Conservation (phyloP, 768 basidiomycete species). For the Austroboletus festivus region DNA sequence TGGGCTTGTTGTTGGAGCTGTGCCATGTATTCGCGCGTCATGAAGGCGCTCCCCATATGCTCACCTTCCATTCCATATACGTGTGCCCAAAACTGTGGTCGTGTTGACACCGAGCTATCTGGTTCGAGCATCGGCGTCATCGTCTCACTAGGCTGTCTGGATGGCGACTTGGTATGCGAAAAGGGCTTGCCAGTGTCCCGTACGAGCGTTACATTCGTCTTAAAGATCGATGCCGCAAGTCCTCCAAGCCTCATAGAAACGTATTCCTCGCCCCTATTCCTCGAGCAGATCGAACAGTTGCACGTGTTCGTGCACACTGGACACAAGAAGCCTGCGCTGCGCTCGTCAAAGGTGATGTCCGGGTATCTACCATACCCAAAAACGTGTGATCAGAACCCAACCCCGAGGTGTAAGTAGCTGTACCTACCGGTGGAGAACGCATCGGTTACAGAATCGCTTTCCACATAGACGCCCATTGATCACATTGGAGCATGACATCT, state of each 20-base stretch:
- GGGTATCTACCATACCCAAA: conserved; percentile 34
- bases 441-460: conserved; percentile 35
- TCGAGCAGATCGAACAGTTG: conserved; percentile 46
- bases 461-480: conserved; percentile 23
- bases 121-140: conserved; percentile 7
- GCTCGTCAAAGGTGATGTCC: conserved; percentile 34
- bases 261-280: conserved; percentile 46
- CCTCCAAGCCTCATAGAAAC: conserved; percentile 31
- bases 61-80: conserved; percentile 32
- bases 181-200: conserved; percentile 8
- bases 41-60: conserved; percentile 26
- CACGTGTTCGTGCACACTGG: conserved; percentile 45
- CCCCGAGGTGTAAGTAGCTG: not conserved
- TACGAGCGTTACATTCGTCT: conserved; percentile 23
- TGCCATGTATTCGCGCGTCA: conserved; percentile 10
- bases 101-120: not conserved
- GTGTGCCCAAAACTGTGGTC: conserved; percentile 32
- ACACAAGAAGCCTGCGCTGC: conserved; percentile 36
- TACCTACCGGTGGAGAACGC: conserved; percentile 33
- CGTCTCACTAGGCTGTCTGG: not conserved
- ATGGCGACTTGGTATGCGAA: not conserved
- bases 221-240: conserved; percentile 20
- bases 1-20: not conserved
- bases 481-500: conserved; percentile 35
- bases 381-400: not conserved